Percentiles rank a stretch among this genome's conserved stretches.
Evolutionary conservation across 2,329 filamentous ascomycete genomes (phyloP).

Genomic region (Exserohilum turcica): DNA sequence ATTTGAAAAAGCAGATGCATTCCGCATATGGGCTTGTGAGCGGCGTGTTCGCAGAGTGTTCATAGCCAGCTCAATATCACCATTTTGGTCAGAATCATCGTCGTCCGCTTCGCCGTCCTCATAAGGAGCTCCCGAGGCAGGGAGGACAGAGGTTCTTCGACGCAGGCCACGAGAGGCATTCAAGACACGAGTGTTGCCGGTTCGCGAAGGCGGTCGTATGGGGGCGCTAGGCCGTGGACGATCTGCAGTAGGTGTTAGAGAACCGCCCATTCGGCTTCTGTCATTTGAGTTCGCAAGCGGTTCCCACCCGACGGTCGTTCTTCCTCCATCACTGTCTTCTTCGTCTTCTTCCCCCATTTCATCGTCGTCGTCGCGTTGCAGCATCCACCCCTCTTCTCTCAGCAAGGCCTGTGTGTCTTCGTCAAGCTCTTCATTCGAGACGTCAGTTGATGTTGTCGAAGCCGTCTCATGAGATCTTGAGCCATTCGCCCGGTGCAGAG

Average conservation of each 20-base stretch:
- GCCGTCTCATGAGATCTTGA: constrained; percentile 37
- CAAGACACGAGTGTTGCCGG: constrained; percentile 39
- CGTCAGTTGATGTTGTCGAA: constrained; percentile 44
- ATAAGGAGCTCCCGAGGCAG: constrained; percentile 43
- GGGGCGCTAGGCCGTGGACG: constrained; percentile 48
- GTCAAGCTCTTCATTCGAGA: constrained; percentile 45
- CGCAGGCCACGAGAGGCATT: constrained; percentile 48
- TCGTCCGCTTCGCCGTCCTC: constrained; percentile 52
- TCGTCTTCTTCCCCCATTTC: constrained; percentile 46
- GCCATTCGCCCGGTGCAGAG: constrained; percentile 44
- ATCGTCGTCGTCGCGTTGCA: constrained; percentile 48
- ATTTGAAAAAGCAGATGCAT: constrained; percentile 29
- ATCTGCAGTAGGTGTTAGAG: constrained; percentile 56
- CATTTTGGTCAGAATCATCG: constrained; percentile 50
- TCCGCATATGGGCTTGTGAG: constrained; percentile 45
- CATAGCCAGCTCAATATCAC: constrained; percentile 46
- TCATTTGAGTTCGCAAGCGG: constrained; percentile 53
- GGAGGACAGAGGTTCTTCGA: constrained; percentile 45
- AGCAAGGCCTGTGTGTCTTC: constrained; percentile 47
- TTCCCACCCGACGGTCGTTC: constrained; percentile 54
- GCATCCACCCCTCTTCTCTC: constrained; percentile 45
- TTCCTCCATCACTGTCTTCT: constrained; percentile 50
- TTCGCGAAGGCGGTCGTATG: constrained; percentile 48
- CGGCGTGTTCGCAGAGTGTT: constrained; percentile 41
- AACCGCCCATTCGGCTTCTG: constrained; percentile 52